Conservation (phyloP, 164 flowering plant genomes). For the Chimonanthus praecox region DNA sequence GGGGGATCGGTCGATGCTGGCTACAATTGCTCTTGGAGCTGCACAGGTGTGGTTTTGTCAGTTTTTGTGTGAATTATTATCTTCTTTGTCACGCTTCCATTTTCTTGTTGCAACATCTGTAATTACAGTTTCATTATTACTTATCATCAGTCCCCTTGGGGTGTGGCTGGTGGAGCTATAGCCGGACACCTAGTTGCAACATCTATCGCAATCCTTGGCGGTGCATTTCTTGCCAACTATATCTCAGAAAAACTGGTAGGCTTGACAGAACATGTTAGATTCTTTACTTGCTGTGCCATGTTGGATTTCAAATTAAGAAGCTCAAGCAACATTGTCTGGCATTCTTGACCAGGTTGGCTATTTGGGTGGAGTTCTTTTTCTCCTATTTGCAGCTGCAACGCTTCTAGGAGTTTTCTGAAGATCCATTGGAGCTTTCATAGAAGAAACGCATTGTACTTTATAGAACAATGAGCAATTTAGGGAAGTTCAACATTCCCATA, state of each 20-base stretch:
- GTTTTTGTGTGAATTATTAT: background rate
- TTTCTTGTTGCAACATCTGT: background rate
- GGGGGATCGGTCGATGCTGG: conserved; percentile 99
- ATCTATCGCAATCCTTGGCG: conserved; percentile 70
- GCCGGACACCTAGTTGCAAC: conserved; percentile 92
- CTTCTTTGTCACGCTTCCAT: background rate
- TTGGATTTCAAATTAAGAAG: background rate
- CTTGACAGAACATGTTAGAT: too few relatives aligned
- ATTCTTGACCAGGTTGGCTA: conserved; percentile 75
- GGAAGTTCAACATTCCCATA: background rate
- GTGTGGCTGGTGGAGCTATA: conserved; percentile 95
- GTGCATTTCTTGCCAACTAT: conserved; percentile 87
- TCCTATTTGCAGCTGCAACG: conserved; percentile 85
- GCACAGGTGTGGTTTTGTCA: conserved; percentile 68
- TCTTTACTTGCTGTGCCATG: background rate
- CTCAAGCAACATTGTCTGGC: background rate
- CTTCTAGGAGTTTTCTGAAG: conserved; percentile 76
- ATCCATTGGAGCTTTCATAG: background rate
- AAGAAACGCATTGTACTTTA: background rate
- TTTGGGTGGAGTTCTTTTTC: conserved; percentile 77
- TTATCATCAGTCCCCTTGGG: conserved; percentile 85
- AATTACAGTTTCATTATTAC: background rate
- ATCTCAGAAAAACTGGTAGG: conserved; percentile 94
- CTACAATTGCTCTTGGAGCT: conserved; percentile 97
- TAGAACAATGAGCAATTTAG: background rate